Percentiles rank a stretch among this genome's conserved stretches.
phyloP scores from a whole-genome alignment of 1,284 basidiomycete species.

The Moesziomyces aphidis region DNA sequence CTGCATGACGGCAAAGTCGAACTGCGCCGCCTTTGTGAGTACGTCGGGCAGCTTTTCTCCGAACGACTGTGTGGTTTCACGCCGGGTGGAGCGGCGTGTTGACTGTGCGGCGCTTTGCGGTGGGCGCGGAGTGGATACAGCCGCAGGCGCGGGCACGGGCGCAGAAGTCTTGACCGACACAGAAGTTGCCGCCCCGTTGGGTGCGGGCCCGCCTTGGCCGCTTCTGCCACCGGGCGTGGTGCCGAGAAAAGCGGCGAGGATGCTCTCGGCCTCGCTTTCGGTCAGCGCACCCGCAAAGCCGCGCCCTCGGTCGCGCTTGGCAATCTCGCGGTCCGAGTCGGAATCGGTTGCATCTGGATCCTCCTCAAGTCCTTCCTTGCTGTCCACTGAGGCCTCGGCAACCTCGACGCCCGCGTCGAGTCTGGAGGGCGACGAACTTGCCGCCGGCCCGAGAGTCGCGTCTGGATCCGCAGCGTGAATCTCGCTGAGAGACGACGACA shows the following conservation, averaged over 20 bases:
- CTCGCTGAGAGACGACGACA: slow-evolving; percentile 29
- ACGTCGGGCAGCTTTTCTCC: slow-evolving; percentile 45
- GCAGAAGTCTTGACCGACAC: neutral
- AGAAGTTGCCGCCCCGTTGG: neutral
- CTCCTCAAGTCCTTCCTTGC: slow-evolving; percentile 7
- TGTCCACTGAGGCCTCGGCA: neutral
- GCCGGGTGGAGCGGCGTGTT: slow-evolving; percentile 28
- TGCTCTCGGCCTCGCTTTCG: slow-evolving; percentile 38
- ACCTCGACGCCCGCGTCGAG: neutral
- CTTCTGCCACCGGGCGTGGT: slow-evolving; percentile 22
- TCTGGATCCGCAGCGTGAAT: slow-evolving; percentile 27
- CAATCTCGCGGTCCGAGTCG: slow-evolving; percentile 5
- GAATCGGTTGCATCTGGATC: slow-evolving; percentile 11
- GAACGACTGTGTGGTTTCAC: slow-evolving; percentile 31
- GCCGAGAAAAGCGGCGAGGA: slow-evolving; percentile 35
- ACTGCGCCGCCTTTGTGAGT: slow-evolving; percentile 17
- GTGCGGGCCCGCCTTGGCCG: slow-evolving; percentile 1
- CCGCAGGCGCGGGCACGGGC: neutral
- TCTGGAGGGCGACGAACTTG: neutral
- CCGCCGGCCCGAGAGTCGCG: slow-evolving; percentile 7
- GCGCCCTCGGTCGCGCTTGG: slow-evolving; percentile 9
- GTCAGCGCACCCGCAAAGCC: slow-evolving; percentile 17
- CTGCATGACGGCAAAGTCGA: slow-evolving; percentile 35
- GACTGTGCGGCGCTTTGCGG: slow-evolving; percentile 2
- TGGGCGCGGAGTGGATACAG: neutral